Evolutionary conservation across 2,329 filamentous ascomycete species (phyloP).

Genomic region (Emergomyces africanus): DNA sequence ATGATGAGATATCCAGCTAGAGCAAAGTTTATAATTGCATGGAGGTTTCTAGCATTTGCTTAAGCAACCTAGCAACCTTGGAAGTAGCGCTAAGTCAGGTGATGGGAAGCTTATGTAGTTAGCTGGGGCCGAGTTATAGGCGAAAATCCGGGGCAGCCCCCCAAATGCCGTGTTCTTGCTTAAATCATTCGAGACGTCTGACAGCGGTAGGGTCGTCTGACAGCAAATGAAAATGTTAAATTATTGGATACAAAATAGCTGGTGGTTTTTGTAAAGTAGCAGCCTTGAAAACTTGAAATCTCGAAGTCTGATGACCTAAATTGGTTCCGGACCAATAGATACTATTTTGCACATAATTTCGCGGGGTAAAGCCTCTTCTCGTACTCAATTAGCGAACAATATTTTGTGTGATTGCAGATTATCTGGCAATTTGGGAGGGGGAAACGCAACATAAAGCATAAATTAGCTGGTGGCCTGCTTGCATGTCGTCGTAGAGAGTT

Average conservation of each 20-base stretch:
- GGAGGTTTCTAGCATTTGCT: no score
- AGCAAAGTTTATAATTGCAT: no score
- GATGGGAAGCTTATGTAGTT: not conserved
- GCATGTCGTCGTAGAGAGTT: no score
- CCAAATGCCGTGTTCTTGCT: not conserved
- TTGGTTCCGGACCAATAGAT: not conserved
- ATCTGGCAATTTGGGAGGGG: not conserved
- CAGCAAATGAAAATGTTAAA: not conserved
- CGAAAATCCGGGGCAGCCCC: not conserved
- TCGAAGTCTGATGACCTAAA: not conserved
- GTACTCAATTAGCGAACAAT: not conserved
- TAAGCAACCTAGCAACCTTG: no score
- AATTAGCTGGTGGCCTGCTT: not conserved
- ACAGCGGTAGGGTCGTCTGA: not conserved
- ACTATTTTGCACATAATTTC: not conserved
- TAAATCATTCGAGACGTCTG: not conserved
- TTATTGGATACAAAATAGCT: not conserved
- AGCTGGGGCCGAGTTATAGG: not conserved
- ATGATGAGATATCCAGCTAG: no score
- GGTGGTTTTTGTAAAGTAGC: not conserved
- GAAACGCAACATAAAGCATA: not conserved
- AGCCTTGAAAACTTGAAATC: not conserved
- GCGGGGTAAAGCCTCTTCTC: not conserved
- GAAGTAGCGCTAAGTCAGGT: not conserved
- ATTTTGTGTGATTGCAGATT: not conserved